Evolutionary conservation across 768 basidiomycete species (phyloP).

Genomic region (Sarcodon aspratus): DNA sequence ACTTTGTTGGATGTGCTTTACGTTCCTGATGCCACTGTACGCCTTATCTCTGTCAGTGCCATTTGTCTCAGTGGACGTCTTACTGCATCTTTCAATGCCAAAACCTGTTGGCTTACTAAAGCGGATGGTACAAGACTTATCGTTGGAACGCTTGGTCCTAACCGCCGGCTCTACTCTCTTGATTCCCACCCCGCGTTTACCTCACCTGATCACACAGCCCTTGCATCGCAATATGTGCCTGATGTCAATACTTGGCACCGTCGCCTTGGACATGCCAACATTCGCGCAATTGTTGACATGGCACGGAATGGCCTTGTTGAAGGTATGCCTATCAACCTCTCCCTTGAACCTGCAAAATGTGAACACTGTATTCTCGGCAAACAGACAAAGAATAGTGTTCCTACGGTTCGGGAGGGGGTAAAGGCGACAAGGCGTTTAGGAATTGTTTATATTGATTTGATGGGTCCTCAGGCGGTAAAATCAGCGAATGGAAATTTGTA

Average conservation of each 20-base stretch:
- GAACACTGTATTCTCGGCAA: constrained; percentile 26
- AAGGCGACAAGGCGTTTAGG: too few species aligned
- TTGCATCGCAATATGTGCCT: neutral
- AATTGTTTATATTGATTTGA: too few species aligned
- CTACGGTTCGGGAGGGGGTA: constrained; percentile 16
- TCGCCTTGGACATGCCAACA: constrained; percentile 14
- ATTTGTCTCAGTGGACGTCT: constrained; percentile 3
- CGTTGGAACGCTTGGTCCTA: too few species aligned
- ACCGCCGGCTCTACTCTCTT: too few species aligned
- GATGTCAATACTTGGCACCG: constrained; percentile 13
- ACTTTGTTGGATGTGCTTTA: too few species aligned
- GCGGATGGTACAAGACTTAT: too few species aligned
- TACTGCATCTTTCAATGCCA: neutral
- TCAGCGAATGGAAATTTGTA: too few species aligned
- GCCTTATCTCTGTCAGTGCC: constrained; percentile 4
- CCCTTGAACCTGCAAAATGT: constrained; percentile 16
- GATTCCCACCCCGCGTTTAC: constrained; percentile 2
- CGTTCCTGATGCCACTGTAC: constrained; percentile 3
- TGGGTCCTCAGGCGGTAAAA: too few species aligned
- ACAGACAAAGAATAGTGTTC: constrained; percentile 21
- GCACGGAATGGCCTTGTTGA: constrained; percentile 1
- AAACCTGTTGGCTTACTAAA: too few species aligned
- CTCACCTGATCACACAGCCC: neutral
- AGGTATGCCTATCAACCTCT: constrained; percentile 15
- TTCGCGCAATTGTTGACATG: constrained; percentile 8